A percentile compares a stretch with the other conserved stretches of the same genome.
Conservation (phyloP, 2,329 filamentous ascomycete species). For the Penicillium sp. region DNA sequence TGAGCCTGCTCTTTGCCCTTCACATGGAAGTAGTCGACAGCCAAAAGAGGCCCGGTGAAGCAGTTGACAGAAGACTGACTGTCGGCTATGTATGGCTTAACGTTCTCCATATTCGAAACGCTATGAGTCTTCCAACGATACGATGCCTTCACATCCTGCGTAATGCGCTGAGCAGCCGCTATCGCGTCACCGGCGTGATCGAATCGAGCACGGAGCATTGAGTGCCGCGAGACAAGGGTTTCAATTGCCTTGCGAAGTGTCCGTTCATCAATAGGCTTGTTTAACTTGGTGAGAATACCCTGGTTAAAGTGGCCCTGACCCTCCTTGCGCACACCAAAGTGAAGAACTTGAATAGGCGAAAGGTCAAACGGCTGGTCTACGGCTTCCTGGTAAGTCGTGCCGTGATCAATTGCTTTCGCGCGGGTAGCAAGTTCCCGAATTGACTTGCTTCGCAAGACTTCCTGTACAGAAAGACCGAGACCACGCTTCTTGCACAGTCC, state of each 20-base stretch:
- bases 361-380: conserved; percentile 33
- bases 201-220: conserved; percentile 40
- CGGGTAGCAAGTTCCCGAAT: conserved; percentile 38
- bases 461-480: conserved; percentile 48
- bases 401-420: conserved; percentile 30
- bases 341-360: conserved; percentile 40
- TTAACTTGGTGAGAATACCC: conserved; percentile 35
- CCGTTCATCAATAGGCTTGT: conserved; percentile 21
- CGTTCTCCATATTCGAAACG: conserved; percentile 16
- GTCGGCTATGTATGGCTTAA: conserved; percentile 25
- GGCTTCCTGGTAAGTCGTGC: conserved; percentile 34
- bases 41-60: conserved; percentile 41
- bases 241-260: conserved; percentile 31
- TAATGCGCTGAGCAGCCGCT: conserved; percentile 30
- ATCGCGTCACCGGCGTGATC: conserved; percentile 15
- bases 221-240: conserved; percentile 33
- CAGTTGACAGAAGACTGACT: conserved; percentile 37
- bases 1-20: conserved; percentile 29
- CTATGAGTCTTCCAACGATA: conserved; percentile 27
- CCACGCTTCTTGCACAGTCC: conserved; percentile 48
- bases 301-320: conserved; percentile 41
- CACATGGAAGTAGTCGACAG: conserved; percentile 42
- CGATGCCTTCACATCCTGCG: conserved; percentile 27
- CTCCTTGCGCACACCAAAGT: conserved; percentile 35
- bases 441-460: conserved; percentile 49